Conservation (phyloP, 768 basidiomycete genomes). For the Exidia glandulosa region DNA sequence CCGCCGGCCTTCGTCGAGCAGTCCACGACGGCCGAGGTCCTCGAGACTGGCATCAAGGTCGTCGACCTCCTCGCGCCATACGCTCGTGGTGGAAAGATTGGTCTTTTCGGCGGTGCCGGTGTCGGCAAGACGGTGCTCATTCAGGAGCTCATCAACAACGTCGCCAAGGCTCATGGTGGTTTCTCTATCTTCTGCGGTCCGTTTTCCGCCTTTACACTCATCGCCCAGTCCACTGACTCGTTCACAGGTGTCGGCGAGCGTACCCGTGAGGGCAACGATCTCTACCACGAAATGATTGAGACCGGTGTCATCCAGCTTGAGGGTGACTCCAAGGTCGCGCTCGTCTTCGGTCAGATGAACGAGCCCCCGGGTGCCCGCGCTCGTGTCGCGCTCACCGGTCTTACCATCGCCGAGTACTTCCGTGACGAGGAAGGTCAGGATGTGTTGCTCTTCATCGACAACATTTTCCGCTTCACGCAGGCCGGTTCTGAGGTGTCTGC, state of each 20-base stretch:
- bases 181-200: conserved; percentile 98
- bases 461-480: conserved; percentile 99
- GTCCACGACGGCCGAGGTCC: conserved; percentile 95
- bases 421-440: conserved; percentile 99
- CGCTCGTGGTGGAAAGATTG: conserved; percentile 99
- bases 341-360: conserved; percentile 99
- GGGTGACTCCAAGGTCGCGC: conserved; percentile 99
- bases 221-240: not conserved
- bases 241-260: conserved; percentile 92
- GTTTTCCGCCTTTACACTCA: conserved; percentile 13
- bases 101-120: conserved; percentile 99
- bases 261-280: conserved; percentile 99
- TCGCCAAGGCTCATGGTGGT: conserved; percentile 99
- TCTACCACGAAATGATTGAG: conserved; percentile 99
- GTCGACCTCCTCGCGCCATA: conserved; percentile 99
- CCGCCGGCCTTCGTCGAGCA: conserved; percentile 97
- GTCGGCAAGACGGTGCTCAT: conserved; percentile 99
- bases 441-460: conserved; percentile 99
- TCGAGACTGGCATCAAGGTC: conserved; percentile 99
- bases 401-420: conserved; percentile 99
- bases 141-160: conserved; percentile 99
- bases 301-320: conserved; percentile 99
- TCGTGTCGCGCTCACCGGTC: conserved; percentile 97
- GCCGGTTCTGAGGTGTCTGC: conserved; percentile 99
- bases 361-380: conserved; percentile 99